A percentile compares a stretch with the other conserved stretches of the same genome.
These are phyloP conservation scores for Cladorrhinum sp. DNA, from an alignment of 2,329 filamentous ascomycete species.

Conservation along the genomic window DNA sequence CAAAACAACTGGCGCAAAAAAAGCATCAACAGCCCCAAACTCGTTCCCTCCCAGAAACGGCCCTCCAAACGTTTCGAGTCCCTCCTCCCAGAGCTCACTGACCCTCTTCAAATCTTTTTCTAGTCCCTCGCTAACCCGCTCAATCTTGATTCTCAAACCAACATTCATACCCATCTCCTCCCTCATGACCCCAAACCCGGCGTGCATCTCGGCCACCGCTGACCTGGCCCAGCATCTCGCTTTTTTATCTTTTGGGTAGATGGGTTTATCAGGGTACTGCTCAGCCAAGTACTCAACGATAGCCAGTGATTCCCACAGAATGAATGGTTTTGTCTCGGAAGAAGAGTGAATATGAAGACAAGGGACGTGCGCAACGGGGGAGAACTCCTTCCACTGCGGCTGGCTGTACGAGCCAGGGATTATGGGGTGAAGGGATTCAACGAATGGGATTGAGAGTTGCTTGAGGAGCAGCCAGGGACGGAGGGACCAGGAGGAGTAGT, in stretches of 20 bases:
- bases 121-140: conserved; percentile 29
- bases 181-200: conserved; percentile 41
- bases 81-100: conserved; percentile 37
- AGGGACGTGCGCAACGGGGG: conserved; percentile 42
- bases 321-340: conserved; percentile 21
- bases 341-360: conserved; percentile 34
- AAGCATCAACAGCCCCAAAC: conserved; percentile 41
- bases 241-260: conserved; percentile 40
- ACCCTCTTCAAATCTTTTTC: conserved; percentile 37
- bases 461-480: conserved; percentile 45
- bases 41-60: conserved; percentile 39
- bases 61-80: conserved; percentile 39
- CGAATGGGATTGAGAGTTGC: conserved; percentile 42
- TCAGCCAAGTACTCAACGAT: conserved; percentile 49
- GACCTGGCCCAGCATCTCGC: conserved; percentile 43
- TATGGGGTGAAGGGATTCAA: conserved; percentile 38
- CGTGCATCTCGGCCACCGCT: conserved; percentile 48
- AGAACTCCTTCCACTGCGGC: conserved; percentile 38
- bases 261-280: conserved; percentile 33
- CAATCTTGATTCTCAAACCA: conserved; percentile 36
- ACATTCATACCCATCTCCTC: conserved; percentile 44
- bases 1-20: conserved; percentile 42
- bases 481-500: conserved; percentile 47
- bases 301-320: conserved; percentile 47
- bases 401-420: conserved; percentile 31